phyloP scores from a whole-genome alignment of 768 basidiomycete genomes.

The Kwoniella heveanensis region DNA sequence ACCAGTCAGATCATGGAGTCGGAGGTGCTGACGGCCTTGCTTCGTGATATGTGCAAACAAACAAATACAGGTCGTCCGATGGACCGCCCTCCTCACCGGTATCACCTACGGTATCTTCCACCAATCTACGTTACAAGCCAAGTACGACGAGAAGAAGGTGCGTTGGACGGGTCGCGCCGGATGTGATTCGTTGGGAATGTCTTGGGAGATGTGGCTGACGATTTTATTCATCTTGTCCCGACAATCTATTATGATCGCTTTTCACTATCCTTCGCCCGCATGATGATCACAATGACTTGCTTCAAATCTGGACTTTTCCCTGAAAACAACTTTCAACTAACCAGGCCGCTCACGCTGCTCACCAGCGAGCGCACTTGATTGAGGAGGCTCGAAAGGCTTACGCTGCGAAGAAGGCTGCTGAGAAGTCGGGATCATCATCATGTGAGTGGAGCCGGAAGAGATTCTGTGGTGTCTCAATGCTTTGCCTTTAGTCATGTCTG shows the following conservation, averaged over 20 bases:
- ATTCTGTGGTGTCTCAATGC: no score
- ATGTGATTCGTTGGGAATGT: neutral
- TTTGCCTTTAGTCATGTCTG: no score
- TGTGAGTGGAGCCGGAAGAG: slow-evolving; percentile 54
- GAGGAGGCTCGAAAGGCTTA: slow-evolving; percentile 86
- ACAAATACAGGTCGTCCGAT: slow-evolving; percentile 77
- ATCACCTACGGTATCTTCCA: slow-evolving; percentile 90
- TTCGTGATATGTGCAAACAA: neutral
- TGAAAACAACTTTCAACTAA: no score
- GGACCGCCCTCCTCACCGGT: slow-evolving; percentile 83
- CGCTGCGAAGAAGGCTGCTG: slow-evolving; percentile 62
- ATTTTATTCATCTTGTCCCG: no score
- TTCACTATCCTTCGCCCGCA: no score
- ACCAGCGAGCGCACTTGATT: slow-evolving; percentile 71
- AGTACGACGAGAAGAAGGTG: slow-evolving; percentile 74
- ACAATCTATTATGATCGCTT: no score
- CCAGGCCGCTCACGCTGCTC: slow-evolving; percentile 17
- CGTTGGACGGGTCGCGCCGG: slow-evolving; percentile 53
- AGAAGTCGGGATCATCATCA: slow-evolving; percentile 41
- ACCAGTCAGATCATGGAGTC: no score
- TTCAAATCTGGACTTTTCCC: no score
- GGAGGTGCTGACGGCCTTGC: no score
- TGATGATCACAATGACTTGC: no score
- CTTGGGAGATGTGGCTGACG: neutral
- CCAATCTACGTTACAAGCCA: slow-evolving; percentile 81